These are phyloP conservation scores for Taphrina wiesneri DNA, from an alignment of 1,139 yeast species.

Conservation along the genomic window DNA sequence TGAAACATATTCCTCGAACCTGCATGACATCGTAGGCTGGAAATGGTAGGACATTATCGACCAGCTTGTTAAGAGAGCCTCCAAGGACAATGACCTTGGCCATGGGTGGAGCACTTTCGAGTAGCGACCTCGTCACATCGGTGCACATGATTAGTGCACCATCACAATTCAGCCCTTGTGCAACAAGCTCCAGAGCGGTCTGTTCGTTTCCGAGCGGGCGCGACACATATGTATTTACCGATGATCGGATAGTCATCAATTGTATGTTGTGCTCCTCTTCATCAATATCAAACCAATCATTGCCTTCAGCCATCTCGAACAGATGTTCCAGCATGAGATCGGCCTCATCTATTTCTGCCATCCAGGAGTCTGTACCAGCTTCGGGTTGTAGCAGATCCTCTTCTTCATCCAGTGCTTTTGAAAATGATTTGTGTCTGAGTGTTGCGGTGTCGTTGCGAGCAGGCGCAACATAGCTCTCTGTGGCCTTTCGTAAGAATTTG, in stretches of 20 bases:
- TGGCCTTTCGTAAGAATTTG: not conserved
- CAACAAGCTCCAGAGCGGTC: constrained; percentile 27
- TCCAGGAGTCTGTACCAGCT: constrained; percentile 18
- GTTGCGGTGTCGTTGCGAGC: not conserved
- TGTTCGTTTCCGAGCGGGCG: constrained; percentile 27
- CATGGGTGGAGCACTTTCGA: constrained; percentile 29
- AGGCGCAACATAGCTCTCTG: constrained; percentile 1
- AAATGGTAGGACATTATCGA: constrained; percentile 27
- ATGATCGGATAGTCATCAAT: constrained; percentile 24
- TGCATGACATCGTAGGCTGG: constrained; percentile 28
- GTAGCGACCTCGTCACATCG: constrained; percentile 26
- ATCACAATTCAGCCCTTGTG: constrained; percentile 32
- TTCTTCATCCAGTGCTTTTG: constrained; percentile 8
- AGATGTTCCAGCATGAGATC: constrained; percentile 39
- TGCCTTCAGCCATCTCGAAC: constrained; percentile 34
- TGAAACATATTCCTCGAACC: constrained; percentile 30
- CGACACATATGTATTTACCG: constrained; percentile 27
- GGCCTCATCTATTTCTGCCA: constrained; percentile 36
- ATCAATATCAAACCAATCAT: constrained; percentile 33
- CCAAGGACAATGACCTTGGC: constrained; percentile 27
- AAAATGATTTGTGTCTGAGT: not conserved
- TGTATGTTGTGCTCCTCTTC: constrained; percentile 32
- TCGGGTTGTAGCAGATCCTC: constrained; percentile 11
- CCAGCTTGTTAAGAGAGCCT: constrained; percentile 20
- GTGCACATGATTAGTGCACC: constrained; percentile 31